Evolutionary conservation across 2,329 filamentous ascomycete genomes (phyloP), one percentile per base, ranked within the genome.

Genomic region (Nemania sp.): DNA sequence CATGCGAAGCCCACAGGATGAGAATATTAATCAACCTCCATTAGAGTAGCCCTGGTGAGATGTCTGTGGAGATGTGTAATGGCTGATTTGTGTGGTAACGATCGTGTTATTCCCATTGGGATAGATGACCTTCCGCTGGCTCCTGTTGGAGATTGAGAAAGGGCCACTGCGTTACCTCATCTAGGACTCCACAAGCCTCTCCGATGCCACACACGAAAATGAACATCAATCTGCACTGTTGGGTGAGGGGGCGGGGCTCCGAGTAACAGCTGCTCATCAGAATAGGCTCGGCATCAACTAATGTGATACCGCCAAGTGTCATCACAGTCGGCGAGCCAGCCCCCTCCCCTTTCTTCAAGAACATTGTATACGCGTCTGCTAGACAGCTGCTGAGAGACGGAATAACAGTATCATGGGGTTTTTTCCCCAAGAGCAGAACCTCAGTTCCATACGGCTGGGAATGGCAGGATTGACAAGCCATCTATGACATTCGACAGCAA

Each of bases 1-100:
- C 58, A 63, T 60, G 61, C 51, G 50, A 63, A 51, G 50, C 54
- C 54, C 60, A 57, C 58, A 63, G 57, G 50, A 60, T 54, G 61
- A 61, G 32, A 54, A 63, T 54, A 49, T 32, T 25, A 59, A 35
- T 48, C 32, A 34, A 37, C 57, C 53, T 61, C 57, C 54, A 47
- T 32, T 18, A 39, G 45, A 45, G 54, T 49, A 40, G 51, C 57
- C 39, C 18, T 40, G 2, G 29, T 32, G 25, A 50, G 50, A 39
- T 45, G 29, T 32, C 37, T 53, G 56, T 56, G 49, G 56, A 50
- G 43, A 35, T 18, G 47, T 62, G 52, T 39, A 47, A 34, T 40
- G 15, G 47, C 13, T 34, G 42, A 32, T 32, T 47, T 21, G 45
- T 51, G 32, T 60, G 17, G 57, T 54, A 54, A 63, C 20, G 15